phyloP scores from a whole-genome alignment of 352 stramenopile species.

The Globisporangium mamillatum region DNA sequence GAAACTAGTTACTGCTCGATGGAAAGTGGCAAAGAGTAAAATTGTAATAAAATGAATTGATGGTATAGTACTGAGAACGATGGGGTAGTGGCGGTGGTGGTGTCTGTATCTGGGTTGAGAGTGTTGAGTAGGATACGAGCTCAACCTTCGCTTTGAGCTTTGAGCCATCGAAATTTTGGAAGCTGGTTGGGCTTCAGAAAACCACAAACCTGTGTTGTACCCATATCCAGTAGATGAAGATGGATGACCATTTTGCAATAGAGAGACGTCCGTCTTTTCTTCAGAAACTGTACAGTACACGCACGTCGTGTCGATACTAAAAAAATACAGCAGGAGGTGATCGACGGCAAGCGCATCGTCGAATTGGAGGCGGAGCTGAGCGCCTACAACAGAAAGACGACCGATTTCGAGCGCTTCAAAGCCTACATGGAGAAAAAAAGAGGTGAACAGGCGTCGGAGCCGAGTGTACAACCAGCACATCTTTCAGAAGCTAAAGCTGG shows the following conservation, averaged over 20 bases:
- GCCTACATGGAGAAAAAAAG: no score
- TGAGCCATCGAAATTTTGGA: background rate
- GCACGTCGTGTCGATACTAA: background rate
- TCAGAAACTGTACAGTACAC: background rate
- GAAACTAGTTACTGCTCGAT: conserved; percentile 17
- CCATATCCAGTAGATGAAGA: background rate
- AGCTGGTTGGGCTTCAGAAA: background rate
- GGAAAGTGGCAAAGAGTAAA: conserved; percentile 19
- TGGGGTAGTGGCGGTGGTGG: background rate
- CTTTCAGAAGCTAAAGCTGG: no score
- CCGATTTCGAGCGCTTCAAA: no score
- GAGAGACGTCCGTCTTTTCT: background rate
- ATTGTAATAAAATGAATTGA: conserved; percentile 12
- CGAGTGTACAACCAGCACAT: no score
- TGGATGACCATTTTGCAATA: background rate
- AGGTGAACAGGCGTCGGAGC: no score
- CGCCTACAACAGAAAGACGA: no score
- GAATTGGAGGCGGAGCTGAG: no score
- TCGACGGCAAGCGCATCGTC: no score
- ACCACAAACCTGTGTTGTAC: background rate
- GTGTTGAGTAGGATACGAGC: no score
- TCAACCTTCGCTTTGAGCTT: background rate
- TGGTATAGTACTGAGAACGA: background rate
- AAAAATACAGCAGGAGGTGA: no score
- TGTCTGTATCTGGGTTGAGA: background rate